phyloP scores from a whole-genome alignment of 768 basidiomycete genomes.

The Royoungia palumana region DNA sequence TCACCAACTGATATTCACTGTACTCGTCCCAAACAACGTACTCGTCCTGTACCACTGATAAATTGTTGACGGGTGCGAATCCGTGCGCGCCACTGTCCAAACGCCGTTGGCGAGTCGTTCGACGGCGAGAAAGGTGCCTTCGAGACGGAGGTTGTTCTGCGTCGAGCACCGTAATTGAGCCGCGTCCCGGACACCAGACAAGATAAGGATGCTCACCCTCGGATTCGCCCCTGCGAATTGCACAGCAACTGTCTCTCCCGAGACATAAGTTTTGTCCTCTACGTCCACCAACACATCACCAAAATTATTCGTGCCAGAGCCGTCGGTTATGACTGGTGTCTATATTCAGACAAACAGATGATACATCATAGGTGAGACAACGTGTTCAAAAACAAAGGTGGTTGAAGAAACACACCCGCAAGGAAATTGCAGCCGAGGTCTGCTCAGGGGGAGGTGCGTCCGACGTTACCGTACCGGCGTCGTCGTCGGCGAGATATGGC shows the following conservation, averaged over 20 bases:
- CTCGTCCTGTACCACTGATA: conserved; percentile 63
- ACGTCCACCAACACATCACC: conserved; percentile 62
- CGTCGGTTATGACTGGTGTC: conserved; percentile 63
- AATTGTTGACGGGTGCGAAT: conserved; percentile 76
- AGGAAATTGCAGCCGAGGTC: conserved; percentile 61
- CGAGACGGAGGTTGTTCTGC: conserved; percentile 75
- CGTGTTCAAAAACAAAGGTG: neutral
- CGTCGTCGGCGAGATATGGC: conserved; percentile 53
- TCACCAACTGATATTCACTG: conserved; percentile 65
- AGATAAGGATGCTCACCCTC: conserved; percentile 43
- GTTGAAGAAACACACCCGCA: conserved; percentile 43
- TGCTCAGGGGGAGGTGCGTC: conserved; percentile 65
- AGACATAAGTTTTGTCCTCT: conserved; percentile 43
- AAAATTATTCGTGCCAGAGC: conserved; percentile 52
- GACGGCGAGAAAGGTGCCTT: conserved; percentile 68
- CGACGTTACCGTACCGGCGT: conserved; percentile 47
- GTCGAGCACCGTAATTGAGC: neutral
- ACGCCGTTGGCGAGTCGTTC: conserved; percentile 46
- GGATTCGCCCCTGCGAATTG: conserved; percentile 78
- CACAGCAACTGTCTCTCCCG: conserved; percentile 56
- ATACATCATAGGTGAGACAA: neutral
- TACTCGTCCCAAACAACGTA: conserved; percentile 57
- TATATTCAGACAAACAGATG: conserved; percentile 20
- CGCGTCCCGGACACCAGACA: neutral
- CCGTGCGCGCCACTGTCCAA: conserved; percentile 62